These are phyloP conservation scores for Diutina ranongensis DNA, from an alignment of 1,139 yeast species.

Conservation along the genomic window DNA sequence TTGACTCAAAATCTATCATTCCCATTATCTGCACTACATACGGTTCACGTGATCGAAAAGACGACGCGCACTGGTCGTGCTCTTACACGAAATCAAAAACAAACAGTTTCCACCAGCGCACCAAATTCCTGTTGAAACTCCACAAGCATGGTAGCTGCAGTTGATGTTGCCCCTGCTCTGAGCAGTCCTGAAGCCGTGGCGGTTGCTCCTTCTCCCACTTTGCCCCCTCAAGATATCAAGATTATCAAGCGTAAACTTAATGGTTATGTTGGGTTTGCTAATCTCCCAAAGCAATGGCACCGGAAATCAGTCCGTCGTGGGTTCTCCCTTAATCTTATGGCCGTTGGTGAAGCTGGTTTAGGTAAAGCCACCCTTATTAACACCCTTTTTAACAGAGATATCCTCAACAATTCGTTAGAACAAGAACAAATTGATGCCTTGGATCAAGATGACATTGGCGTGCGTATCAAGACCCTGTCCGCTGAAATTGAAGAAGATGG, in stretches of 20 bases:
- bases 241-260: slow-evolving; percentile 73
- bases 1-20: too few species aligned
- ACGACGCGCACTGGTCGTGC: neutral
- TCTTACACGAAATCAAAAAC: neutral
- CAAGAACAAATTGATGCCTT: slow-evolving; percentile 10
- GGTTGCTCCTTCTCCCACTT: neutral
- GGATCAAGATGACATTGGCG: slow-evolving; percentile 19
- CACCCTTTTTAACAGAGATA: slow-evolving; percentile 75
- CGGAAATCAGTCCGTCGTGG: slow-evolving; percentile 90
- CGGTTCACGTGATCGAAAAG: neutral
- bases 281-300: slow-evolving; percentile 98
- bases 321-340: slow-evolving; percentile 80
- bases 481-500: slow-evolving; percentile 88
- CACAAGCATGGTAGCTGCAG: neutral
- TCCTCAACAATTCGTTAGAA: slow-evolving; percentile 25
- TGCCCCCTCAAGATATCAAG: slow-evolving; percentile 24
- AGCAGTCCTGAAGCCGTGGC: neutral
- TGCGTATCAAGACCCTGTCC: slow-evolving; percentile 54
- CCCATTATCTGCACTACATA: neutral
- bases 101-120: neutral
- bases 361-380: slow-evolving; percentile 91
- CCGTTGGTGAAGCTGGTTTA: slow-evolving; percentile 84
- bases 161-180: slow-evolving; percentile 3
- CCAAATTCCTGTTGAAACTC: neutral
- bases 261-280: slow-evolving; percentile 95